Percentiles rank a stretch among this genome's conserved stretches.
phyloP scores from a whole-genome alignment of 495 filamentous ascomycete species.

The Aspergillus cristatus region DNA sequence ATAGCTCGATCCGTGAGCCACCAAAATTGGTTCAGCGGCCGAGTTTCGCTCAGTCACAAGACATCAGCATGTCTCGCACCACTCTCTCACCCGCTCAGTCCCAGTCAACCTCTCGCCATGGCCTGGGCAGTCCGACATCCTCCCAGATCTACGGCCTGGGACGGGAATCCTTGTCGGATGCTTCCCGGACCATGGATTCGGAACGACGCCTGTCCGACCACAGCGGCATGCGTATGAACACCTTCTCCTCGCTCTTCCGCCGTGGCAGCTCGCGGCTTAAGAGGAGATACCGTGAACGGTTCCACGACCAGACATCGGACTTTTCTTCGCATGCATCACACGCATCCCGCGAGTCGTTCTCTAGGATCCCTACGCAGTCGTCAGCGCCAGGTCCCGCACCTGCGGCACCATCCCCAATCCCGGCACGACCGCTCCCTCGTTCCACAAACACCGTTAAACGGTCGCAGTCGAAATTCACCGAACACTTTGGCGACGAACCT shows the following conservation, averaged over 20 bases:
- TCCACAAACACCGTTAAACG: slow-evolving; percentile 53
- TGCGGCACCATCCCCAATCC: slow-evolving; percentile 30
- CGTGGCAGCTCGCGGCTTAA: slow-evolving; percentile 52
- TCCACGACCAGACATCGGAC: slow-evolving; percentile 39
- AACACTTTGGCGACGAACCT: slow-evolving; percentile 80
- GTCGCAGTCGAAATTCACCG: slow-evolving; percentile 84
- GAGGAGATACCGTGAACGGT: slow-evolving; percentile 49
- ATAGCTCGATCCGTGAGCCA: slow-evolving; percentile 27
- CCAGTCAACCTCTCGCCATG: slow-evolving; percentile 44
- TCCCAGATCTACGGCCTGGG: slow-evolving; percentile 46
- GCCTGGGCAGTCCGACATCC: slow-evolving; percentile 40
- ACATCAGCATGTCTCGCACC: slow-evolving; percentile 42
- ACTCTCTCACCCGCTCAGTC: slow-evolving; percentile 48
- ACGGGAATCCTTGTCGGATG: slow-evolving; percentile 35
- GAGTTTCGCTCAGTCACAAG: slow-evolving; percentile 27
- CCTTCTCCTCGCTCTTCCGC: slow-evolving; percentile 65
- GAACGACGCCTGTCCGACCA: slow-evolving; percentile 41
- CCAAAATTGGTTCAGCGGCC: slow-evolving; percentile 20
- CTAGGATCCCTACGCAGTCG: slow-evolving; percentile 34
- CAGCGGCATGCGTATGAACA: slow-evolving; percentile 31
- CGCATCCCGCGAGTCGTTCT: slow-evolving; percentile 74
- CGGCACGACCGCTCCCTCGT: slow-evolving; percentile 32
- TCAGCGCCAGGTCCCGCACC: too few species aligned
- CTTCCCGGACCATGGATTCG: slow-evolving; percentile 29
- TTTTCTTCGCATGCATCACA: slow-evolving; percentile 55